Base-by-base conservation (phyloP, 164 flowering plant species). In the Aristolochia contorta region DNA sequence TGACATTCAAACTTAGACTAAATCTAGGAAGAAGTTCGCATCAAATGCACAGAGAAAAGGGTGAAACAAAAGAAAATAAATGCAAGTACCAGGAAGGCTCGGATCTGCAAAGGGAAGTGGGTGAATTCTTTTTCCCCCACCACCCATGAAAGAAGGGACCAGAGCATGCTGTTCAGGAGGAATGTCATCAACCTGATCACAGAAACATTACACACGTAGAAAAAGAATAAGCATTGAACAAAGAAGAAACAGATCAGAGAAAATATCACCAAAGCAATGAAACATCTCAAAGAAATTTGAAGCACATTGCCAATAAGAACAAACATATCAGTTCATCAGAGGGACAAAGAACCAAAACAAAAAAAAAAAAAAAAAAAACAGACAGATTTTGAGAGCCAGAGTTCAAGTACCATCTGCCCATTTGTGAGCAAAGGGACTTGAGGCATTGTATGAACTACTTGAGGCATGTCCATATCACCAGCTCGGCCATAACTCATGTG, bases 81-180 rank as follows among this genome's bases (percentile, higher is more conserved):
- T 32, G 45, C 13, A 47, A 59, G 33, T 56, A 73, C 82, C 81
- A 43, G 75, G 81, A 65, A 72, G 47, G 54, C 62, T 64, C 22
- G 79, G 68, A 65, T 82, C 83, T 58, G 82, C 54, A 67, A 74
- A 75, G 56, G 82, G 82, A 63, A 82, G 82, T 1, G 80, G 82
- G 54, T 77, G 82, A 57, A 77, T 75, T 58, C 80, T 72, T 72
- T 76, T 79, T 47, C 79, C 78, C 54, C 80, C 72, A 33, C 76
- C 73, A 41, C 75, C 82, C 67, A 73, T 70, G 71, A 65, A 79
- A 15, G 82, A 71, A 37, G 80, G 80, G 2, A 78, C 79, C 76
- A 79, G 68, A 56, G 82, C 82, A 73, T 75, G 79, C 23, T 81
- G 79, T 65, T 77, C 80, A 7, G 80, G 80, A 58, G 81, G 78